A percentile compares a stretch with the other conserved stretches of the same genome.
Evolutionary conservation across 2,329 filamentous ascomycete genomes (phyloP).

Genomic region (Chaetomiaceae sp.): DNA sequence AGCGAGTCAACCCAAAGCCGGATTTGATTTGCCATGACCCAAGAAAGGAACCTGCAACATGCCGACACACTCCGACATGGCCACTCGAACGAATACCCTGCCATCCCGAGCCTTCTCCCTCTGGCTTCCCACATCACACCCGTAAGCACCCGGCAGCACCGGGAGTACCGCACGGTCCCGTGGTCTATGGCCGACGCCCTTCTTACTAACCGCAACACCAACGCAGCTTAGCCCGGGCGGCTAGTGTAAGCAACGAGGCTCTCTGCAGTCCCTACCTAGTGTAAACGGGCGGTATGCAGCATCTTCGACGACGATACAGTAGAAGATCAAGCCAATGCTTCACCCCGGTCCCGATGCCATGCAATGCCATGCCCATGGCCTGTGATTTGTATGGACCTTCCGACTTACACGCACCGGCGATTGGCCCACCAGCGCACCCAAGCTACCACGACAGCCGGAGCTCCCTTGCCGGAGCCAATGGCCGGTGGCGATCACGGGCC

Average conservation of each 20-base stretch:
- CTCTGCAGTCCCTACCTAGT: too few species aligned
- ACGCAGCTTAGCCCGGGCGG: not conserved
- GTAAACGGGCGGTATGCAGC: too few species aligned
- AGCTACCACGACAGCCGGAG: not conserved
- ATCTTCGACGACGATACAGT: too few species aligned
- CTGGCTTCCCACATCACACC: not conserved
- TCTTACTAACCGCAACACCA: not conserved
- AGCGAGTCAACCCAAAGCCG: not conserved
- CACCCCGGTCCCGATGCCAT: too few species aligned
- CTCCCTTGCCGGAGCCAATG: constrained; percentile 1
- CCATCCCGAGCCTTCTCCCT: constrained; percentile 1
- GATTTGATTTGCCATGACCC: not conserved
- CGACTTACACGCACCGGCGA: too few species aligned
- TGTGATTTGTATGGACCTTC: too few species aligned
- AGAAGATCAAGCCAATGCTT: too few species aligned
- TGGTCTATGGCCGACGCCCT: not conserved
- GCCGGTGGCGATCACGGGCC: not conserved
- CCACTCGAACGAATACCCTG: not conserved
- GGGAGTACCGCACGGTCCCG: not conserved
- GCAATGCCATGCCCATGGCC: too few species aligned
- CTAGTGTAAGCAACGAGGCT: not conserved
- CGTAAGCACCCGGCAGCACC: not conserved
- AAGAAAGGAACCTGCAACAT: too few species aligned
- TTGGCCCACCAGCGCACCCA: too few species aligned
- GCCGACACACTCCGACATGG: constrained; percentile 2